phyloP scores from a whole-genome alignment of 2,329 filamentous ascomycete genomes.

The Alternaria sp. region DNA sequence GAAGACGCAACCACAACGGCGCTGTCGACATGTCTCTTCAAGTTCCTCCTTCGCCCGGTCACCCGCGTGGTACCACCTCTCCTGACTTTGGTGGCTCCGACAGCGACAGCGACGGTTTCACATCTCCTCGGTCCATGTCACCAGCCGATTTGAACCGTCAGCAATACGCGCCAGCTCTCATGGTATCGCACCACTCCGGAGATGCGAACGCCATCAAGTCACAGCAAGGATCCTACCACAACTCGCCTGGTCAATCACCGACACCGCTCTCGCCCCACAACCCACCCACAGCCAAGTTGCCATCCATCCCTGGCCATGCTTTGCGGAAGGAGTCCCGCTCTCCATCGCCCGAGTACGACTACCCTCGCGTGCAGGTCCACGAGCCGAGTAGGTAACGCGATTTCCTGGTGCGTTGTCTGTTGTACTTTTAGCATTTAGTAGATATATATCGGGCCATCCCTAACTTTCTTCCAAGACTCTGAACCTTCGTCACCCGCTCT shows the following conservation, averaged over 20 bases:
- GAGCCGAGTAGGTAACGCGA: conserved; percentile 42
- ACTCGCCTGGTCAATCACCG: conserved; percentile 30
- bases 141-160: conserved; percentile 31
- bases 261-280: conserved; percentile 33
- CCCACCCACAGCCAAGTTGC: conserved; percentile 33
- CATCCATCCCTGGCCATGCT: conserved; percentile 32
- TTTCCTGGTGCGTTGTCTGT: conserved; percentile 31
- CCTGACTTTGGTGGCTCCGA: conserved; percentile 40
- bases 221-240: conserved; percentile 40
- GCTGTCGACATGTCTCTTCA: conserved; percentile 45
- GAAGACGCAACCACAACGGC: conserved; percentile 43
- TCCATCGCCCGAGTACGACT: conserved; percentile 23
- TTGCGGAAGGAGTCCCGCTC: conserved; percentile 30
- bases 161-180: conserved; percentile 37
- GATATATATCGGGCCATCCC: conserved; percentile 27
- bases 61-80: conserved; percentile 21
- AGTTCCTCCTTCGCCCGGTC: conserved; percentile 42
- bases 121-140: conserved; percentile 32
- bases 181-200: conserved; percentile 31
- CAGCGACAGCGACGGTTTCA: conserved; percentile 29
- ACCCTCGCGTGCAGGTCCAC: conserved; percentile 26
- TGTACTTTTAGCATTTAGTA: conserved; percentile 37
- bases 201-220: conserved; percentile 26
- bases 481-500: conserved; percentile 21
- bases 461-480: conserved; percentile 34